Evolutionary conservation across 2,329 filamentous ascomycete species (phyloP).

Genomic region (Plenodomus tracheiphilus): DNA sequence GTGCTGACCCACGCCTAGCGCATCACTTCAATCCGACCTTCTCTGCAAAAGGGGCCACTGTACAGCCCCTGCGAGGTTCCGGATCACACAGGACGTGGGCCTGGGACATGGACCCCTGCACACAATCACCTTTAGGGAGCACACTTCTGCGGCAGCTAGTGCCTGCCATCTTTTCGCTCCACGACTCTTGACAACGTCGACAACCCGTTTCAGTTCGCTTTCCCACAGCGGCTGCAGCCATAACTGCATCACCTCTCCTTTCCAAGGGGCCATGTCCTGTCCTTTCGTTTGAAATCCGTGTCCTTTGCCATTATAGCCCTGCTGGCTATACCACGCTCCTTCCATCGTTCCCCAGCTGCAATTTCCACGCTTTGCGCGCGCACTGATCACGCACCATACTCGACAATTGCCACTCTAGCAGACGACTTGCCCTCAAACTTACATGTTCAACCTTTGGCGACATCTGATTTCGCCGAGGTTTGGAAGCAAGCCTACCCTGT

Average conservation of each 20-base stretch:
- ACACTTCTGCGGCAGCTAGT: slow-evolving; percentile 30
- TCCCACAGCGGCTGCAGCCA: slow-evolving; percentile 23
- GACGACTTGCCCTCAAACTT: background rate
- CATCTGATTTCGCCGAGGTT: slow-evolving; percentile 5
- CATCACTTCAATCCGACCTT: slow-evolving; percentile 25
- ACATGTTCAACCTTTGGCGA: background rate
- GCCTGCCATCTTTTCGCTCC: slow-evolving; percentile 30
- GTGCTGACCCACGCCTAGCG: slow-evolving; percentile 12
- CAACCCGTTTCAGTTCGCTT: slow-evolving; percentile 36
- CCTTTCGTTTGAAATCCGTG: slow-evolving; percentile 43
- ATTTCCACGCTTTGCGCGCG: background rate
- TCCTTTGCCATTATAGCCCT: slow-evolving; percentile 28
- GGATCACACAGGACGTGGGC: slow-evolving; percentile 30
- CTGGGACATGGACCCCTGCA: slow-evolving; percentile 32
- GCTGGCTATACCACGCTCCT: slow-evolving; percentile 32
- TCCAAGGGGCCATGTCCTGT: slow-evolving; percentile 35
- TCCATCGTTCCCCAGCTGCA: slow-evolving; percentile 15
- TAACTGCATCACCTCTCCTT: slow-evolving; percentile 27
- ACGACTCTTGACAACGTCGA: slow-evolving; percentile 30
- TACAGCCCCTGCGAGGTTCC: slow-evolving; percentile 28
- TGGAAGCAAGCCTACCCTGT: slow-evolving; percentile 13
- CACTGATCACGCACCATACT: slow-evolving; percentile 14
- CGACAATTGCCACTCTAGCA: slow-evolving; percentile 2
- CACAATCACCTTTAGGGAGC: slow-evolving; percentile 24
- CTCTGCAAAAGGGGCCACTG: slow-evolving; percentile 36